Evolutionary conservation across 2,329 filamentous ascomycete species (phyloP).

Genomic region (Colletotrichum orbiculare): DNA sequence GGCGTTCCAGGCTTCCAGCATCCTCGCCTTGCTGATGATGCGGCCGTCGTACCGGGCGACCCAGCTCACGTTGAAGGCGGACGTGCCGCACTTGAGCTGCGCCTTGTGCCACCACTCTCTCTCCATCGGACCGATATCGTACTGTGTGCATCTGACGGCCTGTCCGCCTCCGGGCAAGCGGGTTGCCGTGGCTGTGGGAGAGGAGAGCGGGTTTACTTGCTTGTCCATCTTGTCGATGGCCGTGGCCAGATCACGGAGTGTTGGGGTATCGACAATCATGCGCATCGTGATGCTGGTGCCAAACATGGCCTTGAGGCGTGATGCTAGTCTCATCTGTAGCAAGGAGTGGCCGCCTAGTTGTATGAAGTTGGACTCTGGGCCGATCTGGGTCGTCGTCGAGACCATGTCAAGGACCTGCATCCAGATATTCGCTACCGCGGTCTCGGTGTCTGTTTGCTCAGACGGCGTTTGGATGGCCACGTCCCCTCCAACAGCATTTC

Average conservation of each 20-base stretch:
- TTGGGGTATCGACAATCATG: slow-evolving; percentile 36
- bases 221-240: slow-evolving; percentile 7
- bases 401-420: slow-evolving; percentile 33
- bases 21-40: slow-evolving; percentile 33
- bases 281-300: slow-evolving; percentile 30
- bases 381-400: slow-evolving; percentile 20
- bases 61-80: slow-evolving; percentile 44
- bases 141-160: background rate
- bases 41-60: slow-evolving; percentile 25
- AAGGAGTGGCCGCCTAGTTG: slow-evolving; percentile 45
- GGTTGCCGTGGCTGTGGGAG: too few relatives aligned
- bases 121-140: background rate
- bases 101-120: slow-evolving; percentile 11
- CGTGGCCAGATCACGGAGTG: background rate
- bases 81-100: slow-evolving; percentile 22
- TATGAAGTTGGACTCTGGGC: slow-evolving; percentile 39
- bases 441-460: background rate
- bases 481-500: background rate
- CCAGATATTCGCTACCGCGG: slow-evolving; percentile 17
- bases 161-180: background rate
- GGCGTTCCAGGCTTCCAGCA: slow-evolving; percentile 39
- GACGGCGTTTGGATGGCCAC: background rate
- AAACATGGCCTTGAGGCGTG: slow-evolving; percentile 8
- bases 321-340: slow-evolving; percentile 38
- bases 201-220: too few relatives aligned